Percentiles rank a stretch among this genome's conserved stretches.
These are phyloP conservation scores for Colletotrichum godetiae DNA, from an alignment of 2,329 filamentous ascomycete species.

Conservation along the genomic window DNA sequence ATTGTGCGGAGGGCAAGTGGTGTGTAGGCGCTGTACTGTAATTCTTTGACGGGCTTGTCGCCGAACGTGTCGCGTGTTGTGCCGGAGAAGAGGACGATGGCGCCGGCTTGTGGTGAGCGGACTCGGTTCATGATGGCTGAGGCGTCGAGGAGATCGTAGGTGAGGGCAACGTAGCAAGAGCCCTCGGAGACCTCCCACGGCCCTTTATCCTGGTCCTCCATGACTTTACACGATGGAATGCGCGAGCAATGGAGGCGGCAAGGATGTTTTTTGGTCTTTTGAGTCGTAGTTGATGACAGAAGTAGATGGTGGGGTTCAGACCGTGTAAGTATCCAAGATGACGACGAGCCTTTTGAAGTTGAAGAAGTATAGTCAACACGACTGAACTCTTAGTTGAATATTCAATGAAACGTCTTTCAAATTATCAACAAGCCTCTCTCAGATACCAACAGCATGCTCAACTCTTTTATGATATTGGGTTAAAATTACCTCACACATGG, in stretches of 20 bases:
- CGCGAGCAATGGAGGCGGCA: too few species aligned
- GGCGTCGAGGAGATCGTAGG: constrained; percentile 69
- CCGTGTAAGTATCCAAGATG: background rate
- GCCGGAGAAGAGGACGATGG: constrained; percentile 81
- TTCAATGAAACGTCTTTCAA: background rate
- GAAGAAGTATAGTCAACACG: background rate
- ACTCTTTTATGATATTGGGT: background rate
- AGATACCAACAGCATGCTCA: background rate
- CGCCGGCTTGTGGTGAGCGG: constrained; percentile 78
- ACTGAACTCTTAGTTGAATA: background rate
- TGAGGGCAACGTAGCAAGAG: constrained; percentile 75
- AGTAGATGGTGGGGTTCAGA: background rate
- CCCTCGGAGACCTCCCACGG: constrained; percentile 57
- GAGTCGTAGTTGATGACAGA: background rate
- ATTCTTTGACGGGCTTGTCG: constrained; percentile 76
- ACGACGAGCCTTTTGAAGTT: background rate
- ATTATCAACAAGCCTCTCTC: background rate
- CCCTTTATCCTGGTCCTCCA: constrained; percentile 28
- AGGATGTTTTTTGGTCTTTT: background rate
- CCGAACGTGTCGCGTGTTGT: constrained; percentile 83
- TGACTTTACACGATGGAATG: background rate
- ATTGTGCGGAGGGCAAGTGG: constrained; percentile 78
- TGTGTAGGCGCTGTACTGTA: constrained; percentile 81
- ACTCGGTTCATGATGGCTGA: constrained; percentile 72
- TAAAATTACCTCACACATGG: background rate